phyloP scores from a whole-genome alignment of 1,284 basidiomycete species.

The Mycena sp. region DNA sequence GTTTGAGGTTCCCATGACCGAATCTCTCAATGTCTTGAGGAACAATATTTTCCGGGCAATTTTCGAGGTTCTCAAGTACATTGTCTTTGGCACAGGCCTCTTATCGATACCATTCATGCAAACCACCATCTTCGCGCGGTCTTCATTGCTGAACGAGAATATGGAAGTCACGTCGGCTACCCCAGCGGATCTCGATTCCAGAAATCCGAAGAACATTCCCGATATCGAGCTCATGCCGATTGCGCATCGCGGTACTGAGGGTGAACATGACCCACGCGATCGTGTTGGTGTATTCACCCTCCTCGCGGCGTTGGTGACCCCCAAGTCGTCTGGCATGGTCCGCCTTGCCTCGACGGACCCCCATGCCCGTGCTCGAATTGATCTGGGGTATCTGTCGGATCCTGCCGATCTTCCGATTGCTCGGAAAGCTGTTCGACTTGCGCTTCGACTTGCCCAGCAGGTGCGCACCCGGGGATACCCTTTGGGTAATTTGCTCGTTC shows the following conservation, averaged over 20 bases:
- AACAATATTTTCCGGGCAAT: neutral
- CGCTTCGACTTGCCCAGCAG: slow-evolving; percentile 37
- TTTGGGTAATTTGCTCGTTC: slow-evolving; percentile 33
- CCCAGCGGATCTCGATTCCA: slow-evolving; percentile 12
- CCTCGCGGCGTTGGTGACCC: neutral
- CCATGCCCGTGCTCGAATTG: slow-evolving; percentile 45
- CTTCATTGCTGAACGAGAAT: neutral
- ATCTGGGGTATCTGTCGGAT: slow-evolving; percentile 52
- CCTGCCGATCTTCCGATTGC: slow-evolving; percentile 40
- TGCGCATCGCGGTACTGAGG: neutral
- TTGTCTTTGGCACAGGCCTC: neutral
- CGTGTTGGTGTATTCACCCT: neutral
- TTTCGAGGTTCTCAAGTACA: neutral
- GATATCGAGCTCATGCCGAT: slow-evolving; percentile 39
- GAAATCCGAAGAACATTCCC: slow-evolving; percentile 24
- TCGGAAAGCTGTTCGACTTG: slow-evolving; percentile 50
- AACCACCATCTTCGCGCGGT: neutral
- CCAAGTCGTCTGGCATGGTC: slow-evolving; percentile 32
- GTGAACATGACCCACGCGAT: neutral
- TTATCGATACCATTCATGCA: neutral
- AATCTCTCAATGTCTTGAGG: neutral
- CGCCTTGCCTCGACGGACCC: slow-evolving; percentile 49
- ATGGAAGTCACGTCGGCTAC: neutral
- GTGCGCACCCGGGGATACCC: slow-evolving; percentile 28
- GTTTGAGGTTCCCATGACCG: neutral